Evolutionary conservation across 768 basidiomycete species (phyloP), one percentile per base, ranked within the genome.

Genomic region (Xanthoconium purpureum): DNA sequence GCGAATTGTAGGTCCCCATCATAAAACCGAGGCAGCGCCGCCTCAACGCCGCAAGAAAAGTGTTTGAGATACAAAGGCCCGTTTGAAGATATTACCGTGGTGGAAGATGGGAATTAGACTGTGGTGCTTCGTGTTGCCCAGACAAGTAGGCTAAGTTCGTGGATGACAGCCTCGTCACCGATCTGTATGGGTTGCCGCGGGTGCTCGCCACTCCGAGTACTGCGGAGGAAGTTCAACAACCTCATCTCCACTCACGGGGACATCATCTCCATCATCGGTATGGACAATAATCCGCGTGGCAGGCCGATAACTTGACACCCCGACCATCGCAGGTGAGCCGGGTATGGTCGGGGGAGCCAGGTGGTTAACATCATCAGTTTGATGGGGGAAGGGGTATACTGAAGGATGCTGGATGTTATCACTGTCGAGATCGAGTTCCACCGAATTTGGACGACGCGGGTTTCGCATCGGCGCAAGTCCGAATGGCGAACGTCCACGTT

Each of bases 181-280:
- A 59, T n/a, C 59, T n/a, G 52, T 15, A 30, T n/a, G 37, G 20
- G 13, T 15, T 38, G 37, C 24, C 40, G 15, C n/a, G 38, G 66
- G 56, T 45, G 65, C 66, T 18, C 78, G 78, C 36, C 80, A 74
- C 57, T 82, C 85, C 28, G 78, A 77, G 64, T 91, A 91, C 66
- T 83, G 83, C 15, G 88, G 88, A 29, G 89, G 89, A n/a, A 89
- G 77, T 71, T 91, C 89, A 7, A 89, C 77, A 20, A 88, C 71
- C 7, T 78, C 87, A 17, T 79, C 71, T 54, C 78, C 75, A 50
- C 75, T 74, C 39, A 70, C 73, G 8, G 80, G 74, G 11, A 73
- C 38, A 13, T 64, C 71, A 62, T 89, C 88, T 51, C 87, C 87
- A 9, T 78, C 79, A 65, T 89, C 89, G 4, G 83, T 85, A 60